Evolutionary conservation across 106 monocot genomes (phyloP).

Genomic region (Allium sativum): DNA sequence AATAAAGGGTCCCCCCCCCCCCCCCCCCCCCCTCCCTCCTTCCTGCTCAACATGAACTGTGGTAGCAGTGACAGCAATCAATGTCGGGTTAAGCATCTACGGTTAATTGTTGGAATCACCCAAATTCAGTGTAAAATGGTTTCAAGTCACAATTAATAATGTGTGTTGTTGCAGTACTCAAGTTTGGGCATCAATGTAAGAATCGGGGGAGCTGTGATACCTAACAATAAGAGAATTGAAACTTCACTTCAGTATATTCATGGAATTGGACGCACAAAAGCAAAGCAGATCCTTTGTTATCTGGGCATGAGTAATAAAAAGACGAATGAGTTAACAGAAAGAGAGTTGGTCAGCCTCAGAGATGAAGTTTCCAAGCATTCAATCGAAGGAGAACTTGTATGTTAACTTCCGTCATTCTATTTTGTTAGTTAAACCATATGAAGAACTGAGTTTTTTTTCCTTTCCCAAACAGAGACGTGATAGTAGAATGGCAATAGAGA

Average conservation of each 20-base stretch:
- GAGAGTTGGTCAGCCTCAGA: constrained; percentile 69
- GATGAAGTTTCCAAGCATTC: constrained; percentile 87
- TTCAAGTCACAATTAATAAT: no score
- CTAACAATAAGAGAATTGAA: constrained; percentile 88
- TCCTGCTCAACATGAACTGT: no score
- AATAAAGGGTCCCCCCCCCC: no score
- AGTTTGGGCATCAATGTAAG: no score
- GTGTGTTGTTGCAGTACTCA: no score
- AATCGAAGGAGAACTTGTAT: constrained; percentile 94
- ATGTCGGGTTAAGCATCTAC: no score
- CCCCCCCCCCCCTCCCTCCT: no score
- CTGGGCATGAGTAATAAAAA: constrained; percentile 68
- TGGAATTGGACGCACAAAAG: constrained; percentile 65
- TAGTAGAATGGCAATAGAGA: background rate
- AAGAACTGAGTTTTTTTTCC: background rate
- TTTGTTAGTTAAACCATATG: background rate
- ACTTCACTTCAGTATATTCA: constrained; percentile 90
- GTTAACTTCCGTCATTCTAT: background rate
- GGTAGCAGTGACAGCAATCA: no score
- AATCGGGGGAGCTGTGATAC: constrained; percentile 71
- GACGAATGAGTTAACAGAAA: constrained; percentile 82
- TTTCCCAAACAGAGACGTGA: background rate
- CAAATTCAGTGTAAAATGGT: no score
- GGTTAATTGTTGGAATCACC: no score
- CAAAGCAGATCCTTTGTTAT: constrained; percentile 60